phyloP scores from a whole-genome alignment of 148 eudicot species.

The Rheum nobile region DNA sequence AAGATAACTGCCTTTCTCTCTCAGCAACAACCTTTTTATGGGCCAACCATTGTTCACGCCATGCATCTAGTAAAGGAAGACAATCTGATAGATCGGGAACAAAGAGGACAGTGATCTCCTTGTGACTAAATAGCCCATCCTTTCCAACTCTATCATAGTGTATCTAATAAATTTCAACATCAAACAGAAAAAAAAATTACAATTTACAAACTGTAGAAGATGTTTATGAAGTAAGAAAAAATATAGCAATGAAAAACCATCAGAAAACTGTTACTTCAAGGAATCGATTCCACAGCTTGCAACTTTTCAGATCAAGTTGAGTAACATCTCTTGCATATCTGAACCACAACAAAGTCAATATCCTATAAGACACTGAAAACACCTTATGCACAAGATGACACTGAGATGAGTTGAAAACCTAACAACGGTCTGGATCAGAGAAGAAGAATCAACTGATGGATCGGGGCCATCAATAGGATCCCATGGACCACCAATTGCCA shows the following conservation, averaged over 20 bases:
- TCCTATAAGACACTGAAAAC: neutral
- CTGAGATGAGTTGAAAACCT: slow-evolving; percentile 32
- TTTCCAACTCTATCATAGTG: slow-evolving; percentile 89
- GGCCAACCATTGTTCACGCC: slow-evolving; percentile 87
- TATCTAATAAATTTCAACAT: slow-evolving; percentile 35
- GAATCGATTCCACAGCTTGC: slow-evolving; percentile 82
- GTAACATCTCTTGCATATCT: slow-evolving; percentile 78
- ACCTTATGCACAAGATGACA: neutral
- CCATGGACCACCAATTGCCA: slow-evolving; percentile 97
- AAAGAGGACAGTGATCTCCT: slow-evolving; percentile 76
- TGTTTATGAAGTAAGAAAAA: neutral
- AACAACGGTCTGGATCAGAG: slow-evolving; percentile 53
- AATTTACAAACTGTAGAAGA: neutral
- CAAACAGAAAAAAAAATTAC: neutral
- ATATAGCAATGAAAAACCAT: neutral
- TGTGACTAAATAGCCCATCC: slow-evolving; percentile 90
- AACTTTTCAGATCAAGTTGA: slow-evolving; percentile 67
- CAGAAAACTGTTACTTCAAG: slow-evolving; percentile 51
- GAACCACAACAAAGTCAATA: slow-evolving; percentile 9
- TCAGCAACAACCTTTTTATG: slow-evolving; percentile 64
- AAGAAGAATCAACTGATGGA: slow-evolving; percentile 67
- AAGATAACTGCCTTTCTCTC: slow-evolving; percentile 37
- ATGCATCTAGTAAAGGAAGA: slow-evolving; percentile 69
- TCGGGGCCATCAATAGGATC: slow-evolving; percentile 78
- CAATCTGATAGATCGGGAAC: slow-evolving; percentile 87